Percentiles rank a stretch among this genome's conserved stretches.
Evolutionary conservation across 805 yeast species (phyloP).

Genomic region (Monosporozyma unispora): DNA sequence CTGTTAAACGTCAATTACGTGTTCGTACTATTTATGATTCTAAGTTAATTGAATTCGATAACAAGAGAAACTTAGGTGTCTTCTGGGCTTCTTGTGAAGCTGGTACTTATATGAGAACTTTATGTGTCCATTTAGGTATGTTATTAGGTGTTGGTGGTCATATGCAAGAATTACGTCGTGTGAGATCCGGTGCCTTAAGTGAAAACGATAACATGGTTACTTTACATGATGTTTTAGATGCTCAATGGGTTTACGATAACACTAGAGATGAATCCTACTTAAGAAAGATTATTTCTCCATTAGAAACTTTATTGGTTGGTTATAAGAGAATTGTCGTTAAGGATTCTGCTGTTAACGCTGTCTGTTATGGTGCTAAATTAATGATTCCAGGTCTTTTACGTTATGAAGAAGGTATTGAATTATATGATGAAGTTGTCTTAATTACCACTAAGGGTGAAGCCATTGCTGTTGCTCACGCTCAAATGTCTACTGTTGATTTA

Average conservation of each 20-base stretch:
- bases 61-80: conserved; percentile 92
- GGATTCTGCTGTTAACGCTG: conserved; percentile 94
- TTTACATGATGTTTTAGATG: conserved; percentile 94
- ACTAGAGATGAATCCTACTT: conserved; percentile 93
- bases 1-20: conserved; percentile 97
- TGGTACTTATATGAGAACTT: conserved; percentile 98
- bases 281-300: conserved; percentile 88
- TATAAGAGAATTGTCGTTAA: conserved; percentile 94
- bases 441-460: conserved; percentile 99
- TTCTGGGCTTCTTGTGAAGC: conserved; percentile 99
- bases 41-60: conserved; percentile 85
- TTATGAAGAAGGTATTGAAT: conserved; percentile 95
- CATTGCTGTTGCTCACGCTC: conserved; percentile 95
- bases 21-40: conserved; percentile 97
- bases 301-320: conserved; percentile 86
- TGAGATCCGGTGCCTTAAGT: conserved; percentile 90
- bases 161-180: conserved; percentile 99
- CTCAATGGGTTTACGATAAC: conserved; percentile 96
- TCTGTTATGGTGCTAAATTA: conserved; percentile 97
- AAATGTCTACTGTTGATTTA: conserved; percentile 96
- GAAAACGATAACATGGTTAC: conserved; percentile 91
- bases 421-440: conserved; percentile 94
- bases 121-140: conserved; percentile 98
- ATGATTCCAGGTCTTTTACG: conserved; percentile 98
- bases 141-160: conserved; percentile 97